These are phyloP conservation scores for Fraxinus anomala DNA, from an alignment of 257 asterid genomes.

Conservation along the genomic window DNA sequence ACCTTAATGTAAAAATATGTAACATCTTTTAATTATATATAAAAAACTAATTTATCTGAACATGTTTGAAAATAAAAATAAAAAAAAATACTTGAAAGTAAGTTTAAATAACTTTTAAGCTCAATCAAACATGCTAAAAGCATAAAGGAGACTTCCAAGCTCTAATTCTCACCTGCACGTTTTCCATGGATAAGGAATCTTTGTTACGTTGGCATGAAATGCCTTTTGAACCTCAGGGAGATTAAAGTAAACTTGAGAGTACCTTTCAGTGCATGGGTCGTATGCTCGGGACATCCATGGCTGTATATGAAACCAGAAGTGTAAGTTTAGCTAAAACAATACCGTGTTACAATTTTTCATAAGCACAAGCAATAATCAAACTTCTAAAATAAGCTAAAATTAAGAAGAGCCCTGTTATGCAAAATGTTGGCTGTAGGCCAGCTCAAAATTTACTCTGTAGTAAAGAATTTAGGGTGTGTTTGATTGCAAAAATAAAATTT, in stretches of 20 bases:
- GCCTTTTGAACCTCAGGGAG: slow-evolving; percentile 89
- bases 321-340: slow-evolving; percentile 19
- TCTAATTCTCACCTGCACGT: slow-evolving; percentile 73
- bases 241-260: slow-evolving; percentile 72
- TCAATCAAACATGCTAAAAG: background rate
- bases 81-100: background rate
- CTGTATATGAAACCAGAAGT: slow-evolving; percentile 41
- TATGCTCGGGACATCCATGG: slow-evolving; percentile 94
- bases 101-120: background rate
- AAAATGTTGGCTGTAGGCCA: background rate
- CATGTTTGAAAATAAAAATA: background rate
- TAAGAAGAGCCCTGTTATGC: background rate
- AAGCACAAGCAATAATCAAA: background rate
- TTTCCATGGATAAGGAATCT: slow-evolving; percentile 70
- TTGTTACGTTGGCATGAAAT: slow-evolving; percentile 77
- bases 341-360: background rate
- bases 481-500: too few relatives aligned
- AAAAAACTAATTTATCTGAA: background rate
- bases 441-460: background rate
- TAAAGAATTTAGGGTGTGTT: background rate
- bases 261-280: slow-evolving; percentile 89
- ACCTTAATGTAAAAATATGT: background rate
- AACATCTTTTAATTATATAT: background rate
- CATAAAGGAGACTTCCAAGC: slow-evolving; percentile 23
- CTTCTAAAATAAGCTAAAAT: background rate